phyloP scores from a whole-genome alignment of 2,329 filamentous ascomycete species.

The Pseudogymnoascus sp. region DNA sequence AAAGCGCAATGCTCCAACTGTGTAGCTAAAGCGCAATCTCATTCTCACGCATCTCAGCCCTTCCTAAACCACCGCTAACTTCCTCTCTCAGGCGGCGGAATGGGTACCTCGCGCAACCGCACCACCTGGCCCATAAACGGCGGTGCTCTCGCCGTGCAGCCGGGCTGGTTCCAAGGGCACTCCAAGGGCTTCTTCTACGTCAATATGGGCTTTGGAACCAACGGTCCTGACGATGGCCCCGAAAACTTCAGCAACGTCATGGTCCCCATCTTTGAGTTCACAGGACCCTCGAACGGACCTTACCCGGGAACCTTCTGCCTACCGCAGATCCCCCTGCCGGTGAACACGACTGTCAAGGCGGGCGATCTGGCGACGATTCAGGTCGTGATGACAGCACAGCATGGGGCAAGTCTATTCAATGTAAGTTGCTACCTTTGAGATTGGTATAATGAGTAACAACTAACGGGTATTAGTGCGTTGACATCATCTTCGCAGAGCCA shows the following conservation, averaged over 20 bases:
- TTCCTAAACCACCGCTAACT: conserved; percentile 10
- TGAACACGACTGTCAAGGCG: conserved; percentile 57
- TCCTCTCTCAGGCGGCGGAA: conserved; percentile 63
- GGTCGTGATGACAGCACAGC: conserved; percentile 71
- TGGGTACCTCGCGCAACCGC: conserved; percentile 67
- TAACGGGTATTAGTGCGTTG: conserved; percentile 61
- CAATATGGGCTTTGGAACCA: conserved; percentile 78
- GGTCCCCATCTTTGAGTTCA: conserved; percentile 71
- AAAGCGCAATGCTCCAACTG: not conserved
- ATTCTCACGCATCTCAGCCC: not conserved
- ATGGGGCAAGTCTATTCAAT: conserved; percentile 66
- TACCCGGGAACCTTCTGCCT: conserved; percentile 86
- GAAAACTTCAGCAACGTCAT: conserved; percentile 82
- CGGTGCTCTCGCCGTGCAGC: conserved; percentile 83
- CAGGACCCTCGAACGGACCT: conserved; percentile 72
- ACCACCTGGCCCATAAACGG: conserved; percentile 86
- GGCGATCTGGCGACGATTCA: conserved; percentile 93
- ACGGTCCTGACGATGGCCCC: conserved; percentile 52
- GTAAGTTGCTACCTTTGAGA: conserved; percentile 19
- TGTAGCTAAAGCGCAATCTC: not conserved
- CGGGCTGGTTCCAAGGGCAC: conserved; percentile 94
- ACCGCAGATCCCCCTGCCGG: conserved; percentile 78
- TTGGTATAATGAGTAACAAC: not conserved
- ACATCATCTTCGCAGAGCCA: conserved; percentile 83
- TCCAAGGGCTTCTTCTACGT: conserved; percentile 74